These are phyloP conservation scores for Myotisia sp. DNA, from an alignment of 2,329 filamentous ascomycete genomes.

Conservation along the genomic window DNA sequence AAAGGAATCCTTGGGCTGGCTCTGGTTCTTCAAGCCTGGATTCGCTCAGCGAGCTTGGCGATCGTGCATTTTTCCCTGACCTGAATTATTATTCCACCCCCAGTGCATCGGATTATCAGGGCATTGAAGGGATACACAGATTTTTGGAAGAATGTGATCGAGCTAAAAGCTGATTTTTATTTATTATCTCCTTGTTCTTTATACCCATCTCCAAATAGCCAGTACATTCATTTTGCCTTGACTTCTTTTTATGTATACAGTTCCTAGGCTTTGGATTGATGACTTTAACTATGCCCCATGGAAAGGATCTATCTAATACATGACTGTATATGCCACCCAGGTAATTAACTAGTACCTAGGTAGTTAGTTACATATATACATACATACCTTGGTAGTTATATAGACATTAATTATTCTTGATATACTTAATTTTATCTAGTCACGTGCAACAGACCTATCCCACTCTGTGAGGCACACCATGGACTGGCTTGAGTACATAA, in stretches of 20 bases:
- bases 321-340: no score
- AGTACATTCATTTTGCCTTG: background rate
- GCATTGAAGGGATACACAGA: constrained; percentile 50
- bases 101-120: constrained; percentile 42
- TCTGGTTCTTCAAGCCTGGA: constrained; percentile 46
- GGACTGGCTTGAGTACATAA: no score
- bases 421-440: no score
- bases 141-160: constrained; percentile 52
- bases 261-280: no score
- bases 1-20: constrained; percentile 40
- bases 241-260: background rate
- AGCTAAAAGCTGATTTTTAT: constrained; percentile 22
- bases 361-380: no score
- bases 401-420: no score
- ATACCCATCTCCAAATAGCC: background rate
- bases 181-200: constrained; percentile 5
- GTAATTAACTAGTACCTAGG: no score
- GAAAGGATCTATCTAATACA: no score
- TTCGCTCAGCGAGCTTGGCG: constrained; percentile 38
- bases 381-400: no score
- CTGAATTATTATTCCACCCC: constrained; percentile 17
- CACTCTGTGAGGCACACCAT: no score
- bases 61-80: constrained; percentile 28
- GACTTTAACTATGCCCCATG: no score
- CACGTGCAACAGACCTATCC: no score